phyloP scores from a whole-genome alignment of 2,329 filamentous ascomycete species.

The Alternaria ventricosa region DNA sequence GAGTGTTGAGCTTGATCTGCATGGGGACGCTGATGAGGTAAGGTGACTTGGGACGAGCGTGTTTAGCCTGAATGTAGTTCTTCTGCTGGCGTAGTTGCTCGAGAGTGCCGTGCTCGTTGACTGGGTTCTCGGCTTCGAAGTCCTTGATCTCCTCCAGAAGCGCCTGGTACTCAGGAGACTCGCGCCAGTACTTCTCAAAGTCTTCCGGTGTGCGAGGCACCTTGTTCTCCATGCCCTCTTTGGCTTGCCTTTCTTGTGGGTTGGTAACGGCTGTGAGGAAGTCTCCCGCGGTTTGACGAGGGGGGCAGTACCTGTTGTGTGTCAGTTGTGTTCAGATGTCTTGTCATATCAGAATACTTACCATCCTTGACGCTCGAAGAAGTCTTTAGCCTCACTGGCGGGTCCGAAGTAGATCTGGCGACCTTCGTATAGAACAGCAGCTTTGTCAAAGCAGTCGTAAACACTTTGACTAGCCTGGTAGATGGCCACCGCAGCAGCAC shows the following conservation, averaged over 20 bases:
- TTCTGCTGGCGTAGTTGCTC: constrained; percentile 54
- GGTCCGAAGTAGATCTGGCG: constrained; percentile 79
- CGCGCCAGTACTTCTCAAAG: constrained; percentile 60
- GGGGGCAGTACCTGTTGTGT: constrained; percentile 59
- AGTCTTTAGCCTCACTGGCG: constrained; percentile 63
- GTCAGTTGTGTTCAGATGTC: neutral
- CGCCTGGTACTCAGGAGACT: constrained; percentile 54
- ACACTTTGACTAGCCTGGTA: constrained; percentile 60
- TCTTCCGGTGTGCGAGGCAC: constrained; percentile 58
- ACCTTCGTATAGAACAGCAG: constrained; percentile 76
- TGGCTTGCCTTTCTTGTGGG: constrained; percentile 51
- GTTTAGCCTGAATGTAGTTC: constrained; percentile 59
- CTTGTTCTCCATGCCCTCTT: constrained; percentile 51
- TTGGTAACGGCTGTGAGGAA: constrained; percentile 77
- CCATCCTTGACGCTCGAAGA: constrained; percentile 74
- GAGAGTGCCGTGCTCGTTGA: constrained; percentile 47
- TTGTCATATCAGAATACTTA: neutral
- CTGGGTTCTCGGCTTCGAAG: constrained; percentile 57
- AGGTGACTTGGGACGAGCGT: constrained; percentile 61
- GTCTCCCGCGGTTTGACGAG: constrained; percentile 73
- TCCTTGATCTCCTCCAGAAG: constrained; percentile 58
- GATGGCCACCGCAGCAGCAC: constrained; percentile 63
- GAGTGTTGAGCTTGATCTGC: constrained; percentile 43
- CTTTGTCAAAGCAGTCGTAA: constrained; percentile 75
- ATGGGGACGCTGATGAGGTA: constrained; percentile 64